These are phyloP conservation scores for Fraxinus velutina DNA, from an alignment of 305 asterid species.

Conservation along the genomic window DNA sequence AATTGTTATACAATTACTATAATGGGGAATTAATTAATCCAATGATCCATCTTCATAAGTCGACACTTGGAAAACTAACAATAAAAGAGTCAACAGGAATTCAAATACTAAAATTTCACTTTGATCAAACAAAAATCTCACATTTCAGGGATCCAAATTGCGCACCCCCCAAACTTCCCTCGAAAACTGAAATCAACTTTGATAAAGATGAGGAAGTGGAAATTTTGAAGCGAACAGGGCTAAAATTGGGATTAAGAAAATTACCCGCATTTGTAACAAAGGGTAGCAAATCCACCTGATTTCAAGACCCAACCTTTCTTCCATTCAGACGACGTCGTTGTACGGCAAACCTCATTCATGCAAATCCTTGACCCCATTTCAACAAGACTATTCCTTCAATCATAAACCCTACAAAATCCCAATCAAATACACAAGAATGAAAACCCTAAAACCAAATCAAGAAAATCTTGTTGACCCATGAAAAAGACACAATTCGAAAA, in stretches of 20 bases:
- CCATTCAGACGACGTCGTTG: conserved; percentile 73
- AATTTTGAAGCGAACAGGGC: neutral
- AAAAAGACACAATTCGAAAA: neutral
- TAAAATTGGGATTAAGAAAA: conserved; percentile 29
- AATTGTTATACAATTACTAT: neutral
- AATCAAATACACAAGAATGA: conserved; percentile 23
- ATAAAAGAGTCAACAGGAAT: neutral
- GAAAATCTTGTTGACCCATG: conserved; percentile 30
- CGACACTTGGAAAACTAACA: neutral
- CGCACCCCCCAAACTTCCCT: conserved; percentile 38
- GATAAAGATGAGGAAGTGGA: neutral
- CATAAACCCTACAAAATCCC: conserved; percentile 33
- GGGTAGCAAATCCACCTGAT: conserved; percentile 89
- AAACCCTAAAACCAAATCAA: conserved; percentile 37
- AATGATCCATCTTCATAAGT: neutral
- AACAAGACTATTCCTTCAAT: conserved; percentile 27
- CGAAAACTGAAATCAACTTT: conserved; percentile 8
- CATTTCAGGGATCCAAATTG: conserved; percentile 36
- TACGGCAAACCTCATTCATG: conserved; percentile 78
- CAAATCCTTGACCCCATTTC: conserved; percentile 72
- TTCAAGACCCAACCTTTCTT: conserved; percentile 89
- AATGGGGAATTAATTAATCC: neutral
- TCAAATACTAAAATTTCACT: neutral
- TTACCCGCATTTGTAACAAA: conserved; percentile 90
- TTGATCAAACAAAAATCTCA: neutral